Evolutionary conservation across 768 basidiomycete species (phyloP).

Genomic region (Mycena vulgaris): DNA sequence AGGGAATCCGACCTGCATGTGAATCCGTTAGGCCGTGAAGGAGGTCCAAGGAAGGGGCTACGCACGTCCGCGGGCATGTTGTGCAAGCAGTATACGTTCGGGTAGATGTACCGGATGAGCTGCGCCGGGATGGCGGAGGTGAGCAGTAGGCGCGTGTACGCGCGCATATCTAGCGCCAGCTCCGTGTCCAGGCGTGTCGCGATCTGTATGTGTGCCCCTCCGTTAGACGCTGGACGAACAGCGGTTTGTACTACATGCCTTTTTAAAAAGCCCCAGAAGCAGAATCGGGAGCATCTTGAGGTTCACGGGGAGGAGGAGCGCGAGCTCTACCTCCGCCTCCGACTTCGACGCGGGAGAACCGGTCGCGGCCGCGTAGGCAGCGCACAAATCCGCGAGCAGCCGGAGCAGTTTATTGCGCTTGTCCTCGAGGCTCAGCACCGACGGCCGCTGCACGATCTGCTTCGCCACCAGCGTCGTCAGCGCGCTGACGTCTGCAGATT

Average conservation of each 20-base stretch:
- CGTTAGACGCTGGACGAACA: slow-evolving; percentile 18
- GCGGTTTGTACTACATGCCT: slow-evolving; percentile 45
- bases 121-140: slow-evolving; percentile 62
- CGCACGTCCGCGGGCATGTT: slow-evolving; percentile 58
- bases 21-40: not conserved
- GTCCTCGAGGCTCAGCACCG: slow-evolving; percentile 71
- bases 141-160: slow-evolving; percentile 64
- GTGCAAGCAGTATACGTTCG: slow-evolving; percentile 67
- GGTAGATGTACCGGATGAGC: slow-evolving; percentile 67
- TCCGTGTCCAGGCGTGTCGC: slow-evolving; percentile 63
- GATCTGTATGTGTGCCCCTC: slow-evolving; percentile 45
- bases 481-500: slow-evolving; percentile 70
- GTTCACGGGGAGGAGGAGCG: slow-evolving; percentile 62
- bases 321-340: too few species aligned
- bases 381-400: slow-evolving; percentile 65
- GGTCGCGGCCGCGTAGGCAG: slow-evolving; percentile 58
- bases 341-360: slow-evolving; percentile 40
- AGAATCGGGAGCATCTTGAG: slow-evolving; percentile 66
- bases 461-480: slow-evolving; percentile 69
- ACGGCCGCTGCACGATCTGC: slow-evolving; percentile 72
- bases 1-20: slow-evolving; percentile 24
- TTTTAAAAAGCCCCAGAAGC: slow-evolving; percentile 64
- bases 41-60: too few species aligned
- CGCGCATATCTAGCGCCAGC: slow-evolving; percentile 65
- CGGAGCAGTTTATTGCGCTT: slow-evolving; percentile 69